phyloP scores from a whole-genome alignment of 345 rosid species.

The Hirschfeldia incana region DNA sequence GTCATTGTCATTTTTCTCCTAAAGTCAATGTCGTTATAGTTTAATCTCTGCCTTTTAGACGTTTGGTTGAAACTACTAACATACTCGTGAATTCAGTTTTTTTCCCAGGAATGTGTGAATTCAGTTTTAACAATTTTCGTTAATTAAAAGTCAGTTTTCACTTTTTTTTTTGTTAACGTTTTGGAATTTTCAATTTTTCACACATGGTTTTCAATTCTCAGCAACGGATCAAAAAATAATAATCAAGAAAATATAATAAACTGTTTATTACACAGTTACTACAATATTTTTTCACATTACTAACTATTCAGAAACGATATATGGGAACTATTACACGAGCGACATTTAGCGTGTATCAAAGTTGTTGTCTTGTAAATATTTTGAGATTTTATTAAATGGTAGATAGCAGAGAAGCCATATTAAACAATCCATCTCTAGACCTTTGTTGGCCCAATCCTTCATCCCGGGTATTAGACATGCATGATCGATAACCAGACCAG shows the following conservation, averaged over 20 bases:
- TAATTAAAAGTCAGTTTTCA: background rate
- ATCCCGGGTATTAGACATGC: background rate
- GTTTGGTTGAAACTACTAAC: conserved; percentile 22
- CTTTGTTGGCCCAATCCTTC: conserved; percentile 22
- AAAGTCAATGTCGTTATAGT: conserved; percentile 24
- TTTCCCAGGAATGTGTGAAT: no score
- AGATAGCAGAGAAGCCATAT: conserved; percentile 10
- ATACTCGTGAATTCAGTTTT: background rate
- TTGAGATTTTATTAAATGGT: conserved; percentile 1
- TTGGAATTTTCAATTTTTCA: background rate
- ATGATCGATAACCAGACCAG: background rate
- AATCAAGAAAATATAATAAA: background rate
- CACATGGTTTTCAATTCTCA: background rate
- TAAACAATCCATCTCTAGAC: background rate
- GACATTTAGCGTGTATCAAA: background rate
- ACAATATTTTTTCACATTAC: background rate
- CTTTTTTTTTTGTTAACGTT: no score
- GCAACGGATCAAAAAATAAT: background rate
- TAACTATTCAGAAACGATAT: background rate
- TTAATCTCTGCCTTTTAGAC: conserved; percentile 5
- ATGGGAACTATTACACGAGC: background rate
- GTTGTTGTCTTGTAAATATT: background rate
- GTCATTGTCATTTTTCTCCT: conserved; percentile 17
- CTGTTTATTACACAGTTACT: background rate
- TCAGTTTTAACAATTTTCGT: background rate